Conservation (phyloP, 1,284 basidiomycete genomes). For the Hemileia vastatrix region DNA sequence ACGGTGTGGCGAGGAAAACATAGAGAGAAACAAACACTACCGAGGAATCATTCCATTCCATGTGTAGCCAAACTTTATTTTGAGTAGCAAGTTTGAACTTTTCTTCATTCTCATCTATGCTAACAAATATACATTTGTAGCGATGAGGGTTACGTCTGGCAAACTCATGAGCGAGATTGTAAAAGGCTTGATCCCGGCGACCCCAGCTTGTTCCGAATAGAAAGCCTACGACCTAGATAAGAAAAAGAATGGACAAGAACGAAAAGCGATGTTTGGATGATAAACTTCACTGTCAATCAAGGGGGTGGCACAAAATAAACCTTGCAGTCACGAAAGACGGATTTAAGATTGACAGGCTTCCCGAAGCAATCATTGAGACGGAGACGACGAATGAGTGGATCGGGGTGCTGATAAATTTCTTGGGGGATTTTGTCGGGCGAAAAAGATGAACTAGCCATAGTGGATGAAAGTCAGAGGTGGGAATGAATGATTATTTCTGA, state of each 20-base stretch:
- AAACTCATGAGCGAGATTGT: constrained; percentile 7
- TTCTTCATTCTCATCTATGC: constrained; percentile 10
- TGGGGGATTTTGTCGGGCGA: no score
- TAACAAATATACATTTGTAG: constrained; percentile 20
- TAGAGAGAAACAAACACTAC: no score
- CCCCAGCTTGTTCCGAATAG: constrained; percentile 13
- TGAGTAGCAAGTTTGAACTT: constrained; percentile 4
- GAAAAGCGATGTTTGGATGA: not conserved
- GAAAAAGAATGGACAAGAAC: not conserved
- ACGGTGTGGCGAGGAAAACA: no score
- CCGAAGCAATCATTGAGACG: constrained; percentile 12
- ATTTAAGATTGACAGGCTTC: constrained; percentile 13
- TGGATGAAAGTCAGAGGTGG: no score
- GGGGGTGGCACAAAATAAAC: not conserved
- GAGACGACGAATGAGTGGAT: constrained; percentile 7
- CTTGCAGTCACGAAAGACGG: constrained; percentile 17
- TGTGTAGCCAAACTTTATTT: constrained; percentile 19
- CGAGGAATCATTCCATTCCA: constrained; percentile 22
- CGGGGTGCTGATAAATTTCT: no score
- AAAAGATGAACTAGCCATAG: no score
- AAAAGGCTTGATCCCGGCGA: not conserved
- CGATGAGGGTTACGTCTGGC: constrained; percentile 9
- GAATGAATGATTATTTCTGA: no score
- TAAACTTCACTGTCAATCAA: not conserved
- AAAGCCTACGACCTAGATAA: constrained; percentile 15